Evolutionary conservation across 73 alveolate genomes (phyloP), one percentile per base, ranked within the genome.

Genomic region (Uronychia setigera): DNA sequence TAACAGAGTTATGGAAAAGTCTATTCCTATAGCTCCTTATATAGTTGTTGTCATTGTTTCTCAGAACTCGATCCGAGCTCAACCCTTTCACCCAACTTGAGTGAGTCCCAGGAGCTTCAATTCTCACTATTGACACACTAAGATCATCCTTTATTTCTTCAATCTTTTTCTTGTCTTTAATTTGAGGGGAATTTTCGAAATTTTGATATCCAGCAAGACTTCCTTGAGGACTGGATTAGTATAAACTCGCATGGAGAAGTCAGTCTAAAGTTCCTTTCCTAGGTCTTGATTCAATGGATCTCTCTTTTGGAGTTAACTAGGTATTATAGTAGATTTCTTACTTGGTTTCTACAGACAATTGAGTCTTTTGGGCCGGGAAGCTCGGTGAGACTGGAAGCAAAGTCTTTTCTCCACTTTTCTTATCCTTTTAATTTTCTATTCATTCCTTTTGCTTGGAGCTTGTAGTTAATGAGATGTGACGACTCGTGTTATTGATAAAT

Each of bases 161-260:
- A n/a, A n/a, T n/a, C n/a, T n/a, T n/a, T n/a, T n/a, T n/a, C n/a
- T n/a, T n/a, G n/a, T n/a, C n/a, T n/a, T n/a, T n/a, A n/a, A n/a
- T n/a, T 58, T 80, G 25, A 79, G 80, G 33, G 90, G 80, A 31
- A 46, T 80, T n/a, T 58, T 31, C 30, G 35, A 78, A 33, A 5
- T 86, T 33, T 78, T 86, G 67, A 19, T 46, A 46, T 46, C 67
- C 67, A 11, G 67, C 67, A 46, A 46, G 67, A 46, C 67, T 46
- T 11, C 67, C 67, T 5, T 46, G 5, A 19, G 67, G 67, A 19
- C 67, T 46, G n/a, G 5, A 5, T 46, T 46, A 19, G 67, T 46
- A 46, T 5, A 46, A 19, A 46, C 67, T 46, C 5, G 67, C 67
- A 46, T 46, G 19, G 67, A 46, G 67, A 19, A 46, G n/a, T 11